Conservation (phyloP, 257 asterid species). For the Plantago major region DNA sequence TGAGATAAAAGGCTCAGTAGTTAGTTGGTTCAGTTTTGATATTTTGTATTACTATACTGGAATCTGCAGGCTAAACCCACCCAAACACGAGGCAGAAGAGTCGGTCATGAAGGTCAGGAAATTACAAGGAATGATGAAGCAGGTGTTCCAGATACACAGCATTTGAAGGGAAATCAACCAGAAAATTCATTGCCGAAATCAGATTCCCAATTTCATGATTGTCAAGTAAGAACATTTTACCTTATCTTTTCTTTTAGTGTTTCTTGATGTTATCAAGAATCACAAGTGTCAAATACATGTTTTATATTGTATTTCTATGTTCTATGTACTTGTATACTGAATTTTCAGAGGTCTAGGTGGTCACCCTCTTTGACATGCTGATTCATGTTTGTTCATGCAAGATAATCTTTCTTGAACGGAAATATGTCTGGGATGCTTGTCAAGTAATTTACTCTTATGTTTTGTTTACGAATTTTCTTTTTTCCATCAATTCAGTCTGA, state of each 20-base stretch:
- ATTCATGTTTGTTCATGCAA: no score
- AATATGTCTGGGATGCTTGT: not conserved
- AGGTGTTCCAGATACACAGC: conserved; percentile 36
- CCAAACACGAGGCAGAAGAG: conserved; percentile 48
- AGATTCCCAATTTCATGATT: conserved; percentile 35
- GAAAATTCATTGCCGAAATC: conserved; percentile 36
- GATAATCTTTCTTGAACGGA: not conserved
- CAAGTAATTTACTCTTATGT: conserved; percentile 1
- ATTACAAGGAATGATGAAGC: conserved; percentile 46
- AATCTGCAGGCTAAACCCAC: conserved; percentile 44
- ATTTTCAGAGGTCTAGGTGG: no score
- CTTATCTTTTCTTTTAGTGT: not conserved
- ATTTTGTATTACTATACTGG: not conserved
- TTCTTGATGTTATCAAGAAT: not conserved
- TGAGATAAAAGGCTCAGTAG: no score
- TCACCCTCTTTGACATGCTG: no score
- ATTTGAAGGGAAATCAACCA: conserved; percentile 27
- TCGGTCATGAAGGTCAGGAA: conserved; percentile 50
- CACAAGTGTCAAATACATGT: not conserved
- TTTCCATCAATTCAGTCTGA: conserved; percentile 39
- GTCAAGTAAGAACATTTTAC: conserved; percentile 36
- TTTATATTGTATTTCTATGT: not conserved
- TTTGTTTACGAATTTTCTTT: not conserved
- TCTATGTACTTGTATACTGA: no score
- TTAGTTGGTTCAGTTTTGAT: no score